Evolutionary conservation across 495 filamentous ascomycete species (phyloP).

Genomic region (Diplogelasinospora grovesii): DNA sequence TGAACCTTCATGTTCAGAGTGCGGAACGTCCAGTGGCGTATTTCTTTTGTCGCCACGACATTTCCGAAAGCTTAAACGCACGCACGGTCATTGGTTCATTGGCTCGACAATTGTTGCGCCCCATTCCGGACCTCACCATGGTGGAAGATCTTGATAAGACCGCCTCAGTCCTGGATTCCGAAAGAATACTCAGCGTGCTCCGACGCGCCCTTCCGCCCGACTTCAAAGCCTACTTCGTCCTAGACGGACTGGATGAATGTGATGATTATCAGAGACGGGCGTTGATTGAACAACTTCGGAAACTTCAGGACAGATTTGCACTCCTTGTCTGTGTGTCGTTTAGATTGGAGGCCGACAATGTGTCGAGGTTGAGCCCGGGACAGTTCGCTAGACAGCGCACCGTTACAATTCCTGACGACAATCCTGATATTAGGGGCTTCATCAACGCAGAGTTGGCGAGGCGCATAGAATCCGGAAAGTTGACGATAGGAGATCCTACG

Average conservation of each 20-base stretch:
- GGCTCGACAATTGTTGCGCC: conserved; percentile 30
- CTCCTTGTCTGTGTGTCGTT: conserved; percentile 29
- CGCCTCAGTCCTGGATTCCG: conserved; percentile 12
- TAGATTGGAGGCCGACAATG: conserved; percentile 21
- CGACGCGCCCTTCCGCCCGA: conserved; percentile 8
- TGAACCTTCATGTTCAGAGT: conserved; percentile 22
- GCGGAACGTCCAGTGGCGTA: conserved; percentile 23
- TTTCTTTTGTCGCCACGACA: conserved; percentile 41
- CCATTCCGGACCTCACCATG: conserved; percentile 11
- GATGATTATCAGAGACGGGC: conserved; percentile 14
- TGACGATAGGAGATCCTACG: conserved; percentile 30
- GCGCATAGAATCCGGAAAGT: conserved; percentile 22
- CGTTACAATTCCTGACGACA: conserved; percentile 28
- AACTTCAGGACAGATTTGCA: conserved; percentile 19
- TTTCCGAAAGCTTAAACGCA: conserved; percentile 27
- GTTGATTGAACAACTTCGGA: conserved; percentile 18
- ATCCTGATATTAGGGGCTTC: conserved; percentile 34
- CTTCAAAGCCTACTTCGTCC: conserved; percentile 24
- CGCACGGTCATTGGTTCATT: conserved; percentile 33
- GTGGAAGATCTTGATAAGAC: conserved; percentile 16
- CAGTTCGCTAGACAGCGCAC: conserved; percentile 12
- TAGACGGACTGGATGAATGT: conserved; percentile 37
- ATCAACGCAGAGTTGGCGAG: conserved; percentile 29
- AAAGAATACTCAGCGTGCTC: conserved; percentile 16
- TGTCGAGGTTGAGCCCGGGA: background rate